Evolutionary conservation across 176 grass and related monocot genomes (phyloP), one percentile per base, ranked within the genome.

Genomic region (Juncus inflexus): DNA sequence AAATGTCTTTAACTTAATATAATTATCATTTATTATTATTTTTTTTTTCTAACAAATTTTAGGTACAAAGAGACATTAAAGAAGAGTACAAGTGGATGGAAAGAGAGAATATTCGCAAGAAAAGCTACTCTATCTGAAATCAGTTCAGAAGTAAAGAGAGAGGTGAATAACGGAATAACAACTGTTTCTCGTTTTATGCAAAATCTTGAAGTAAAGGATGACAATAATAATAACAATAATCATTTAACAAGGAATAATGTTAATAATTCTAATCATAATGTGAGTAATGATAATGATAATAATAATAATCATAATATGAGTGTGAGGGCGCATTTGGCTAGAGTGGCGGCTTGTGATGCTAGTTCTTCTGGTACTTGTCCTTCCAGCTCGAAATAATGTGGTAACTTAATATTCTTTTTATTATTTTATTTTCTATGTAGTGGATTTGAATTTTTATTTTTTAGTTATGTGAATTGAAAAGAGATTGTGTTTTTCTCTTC

Each of bases 61-160:
- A 99, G 95, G 68, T 94, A 99, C 82, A 99, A 88, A 74, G 89
- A 99, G 43, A 89, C 95, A 37, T 84, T 99, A 66, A 81, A 83
- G n/a, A 99, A 99, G 79, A 99, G 88, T 66, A 94, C 95, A 39
- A 77, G 75, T 77, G 95, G 89, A 39, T 99, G 89, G 89, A 99
- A 86, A 61, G 95, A 94, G 73, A 86, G 80, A 37, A 67, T 92
- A 12, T 99, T 99, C 68, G 84, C 89, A 9, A 80, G 95, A 13
- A 90, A 78, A 58, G 72, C 40, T 47, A 70, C 86, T 14, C 69
- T 99, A 42, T 82, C 95, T 12, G 95, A 99, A 77, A 80, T 94
- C 71, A 83, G 95, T 79, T 94, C 86, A 43, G 95, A 99, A 81
- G 95, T 99, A 19, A 86, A 81, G 58, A 83, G 89, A 76, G 95